These are phyloP conservation scores for Apiotrichum brassicae DNA, from an alignment of 1,284 basidiomycete species.

Conservation along the genomic window DNA sequence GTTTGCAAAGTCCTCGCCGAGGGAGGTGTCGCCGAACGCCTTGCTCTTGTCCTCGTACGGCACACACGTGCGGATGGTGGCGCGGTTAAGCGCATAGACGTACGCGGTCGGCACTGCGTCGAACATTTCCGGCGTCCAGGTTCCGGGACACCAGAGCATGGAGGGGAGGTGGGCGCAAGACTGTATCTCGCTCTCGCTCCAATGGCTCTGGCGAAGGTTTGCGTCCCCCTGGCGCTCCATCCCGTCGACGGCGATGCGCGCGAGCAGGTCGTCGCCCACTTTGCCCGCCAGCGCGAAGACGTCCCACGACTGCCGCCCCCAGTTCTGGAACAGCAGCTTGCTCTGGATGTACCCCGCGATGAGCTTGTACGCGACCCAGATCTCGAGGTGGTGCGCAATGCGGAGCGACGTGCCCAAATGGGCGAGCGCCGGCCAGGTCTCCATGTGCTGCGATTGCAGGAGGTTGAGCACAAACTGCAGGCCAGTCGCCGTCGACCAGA, in stretches of 20 bases:
- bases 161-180: neutral
- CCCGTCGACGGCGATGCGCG: neutral
- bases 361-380: neutral
- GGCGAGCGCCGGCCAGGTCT: neutral
- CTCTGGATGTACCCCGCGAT: neutral
- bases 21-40: too few species aligned
- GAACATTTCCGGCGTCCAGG: neutral
- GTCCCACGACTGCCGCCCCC: neutral
- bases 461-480: too few species aligned
- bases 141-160: neutral
- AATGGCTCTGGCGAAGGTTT: too few species aligned
- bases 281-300: neutral
- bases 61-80: too few species aligned
- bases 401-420: neutral
- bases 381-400: neutral
- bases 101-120: neutral
- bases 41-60: too few species aligned
- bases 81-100: too few species aligned
- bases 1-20: too few species aligned
- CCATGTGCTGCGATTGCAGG: too few species aligned
- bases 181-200: neutral
- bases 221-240: neutral
- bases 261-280: slow-evolving; percentile 4
- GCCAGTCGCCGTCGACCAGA: too few species aligned
- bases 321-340: neutral